Base-by-base conservation (phyloP, 495 filamentous ascomycete species). In the Daldinia childiae region DNA sequence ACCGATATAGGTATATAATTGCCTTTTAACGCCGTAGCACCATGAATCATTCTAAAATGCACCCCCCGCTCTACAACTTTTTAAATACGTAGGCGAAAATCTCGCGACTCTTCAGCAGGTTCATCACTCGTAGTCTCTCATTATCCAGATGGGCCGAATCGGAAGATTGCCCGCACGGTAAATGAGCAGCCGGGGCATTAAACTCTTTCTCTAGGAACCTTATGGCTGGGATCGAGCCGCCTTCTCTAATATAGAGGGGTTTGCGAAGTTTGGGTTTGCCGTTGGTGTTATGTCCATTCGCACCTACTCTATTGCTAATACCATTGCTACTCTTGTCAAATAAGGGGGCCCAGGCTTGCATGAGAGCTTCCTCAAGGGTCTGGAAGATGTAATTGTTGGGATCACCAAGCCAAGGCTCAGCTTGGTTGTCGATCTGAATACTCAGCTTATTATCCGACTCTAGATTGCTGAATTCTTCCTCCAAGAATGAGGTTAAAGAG, bases 181-280 rank as follows among this genome's bases (percentile, higher is more conserved):
- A 76, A 79, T 98, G 95, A 0, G 95, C 95, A 0, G 96, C 95
- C 0, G 94, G 93, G 0, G 95, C 95, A 1, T 87, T 86, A 75
- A 98, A 98, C 74, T 97, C 94, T 80, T 97, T 95, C 78, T 99
- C 95, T 52, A 99, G 78, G 78, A 98, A 98, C 9, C 95, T 83
- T 64, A 97, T 97, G 0, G 92, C 90, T 1, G 96, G 94, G 70
- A 99, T 98, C 0, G 91, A 94, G 3, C 95, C 95, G 2, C 95
- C 95, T 81, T 99, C 95, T 11, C 95, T 88, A 74, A 99, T 99
- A 78, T 96, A 99, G 21, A 99, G 85, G 50, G 91, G 91, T 58
- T 85, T 87, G 6, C 81, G 67, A 7, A 76, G 76, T 73, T 81
- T 85, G 11, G 74, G 56, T 12, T 39, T 54, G 4, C 56, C 34